Base-by-base conservation (phyloP, 1,139 yeast species). In the Candida glucosophila region DNA sequence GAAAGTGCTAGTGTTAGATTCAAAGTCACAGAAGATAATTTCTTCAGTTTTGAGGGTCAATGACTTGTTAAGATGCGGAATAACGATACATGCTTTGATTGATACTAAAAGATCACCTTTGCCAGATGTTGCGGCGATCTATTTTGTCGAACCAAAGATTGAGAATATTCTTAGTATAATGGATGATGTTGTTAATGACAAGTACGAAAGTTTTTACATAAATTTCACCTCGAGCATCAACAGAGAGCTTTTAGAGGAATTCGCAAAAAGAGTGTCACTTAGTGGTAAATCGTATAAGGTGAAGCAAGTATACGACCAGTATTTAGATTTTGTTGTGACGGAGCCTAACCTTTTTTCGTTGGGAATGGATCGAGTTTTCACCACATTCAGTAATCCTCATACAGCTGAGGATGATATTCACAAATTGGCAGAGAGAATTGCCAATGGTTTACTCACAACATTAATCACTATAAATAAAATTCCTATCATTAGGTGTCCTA, bases 81-180 rank as follows among this genome's bases (percentile, higher is more conserved):
- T 90, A 30, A 90, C 98, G 1, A 80, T 86, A 39, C 97, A 90
- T 49, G 67, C 90, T 34, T 55, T 80, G 31, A 73, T 88, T 29
- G 64, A 66, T 31, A 63, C 82, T 25, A 72, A 71, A 30, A 62
- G 98, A 35, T 72, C 88, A 14, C 71, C 90, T 2, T 65, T 90
- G 29, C 85, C 94, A 2, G 98, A 90, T 43, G 97, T 88, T 6
- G 95, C 97, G 1, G 98, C 77, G 3, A 74, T 92, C 24, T 90
- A 92, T 54, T 88, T 92, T 42, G 77, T 90, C 23, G 81, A 82
- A 32, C 98, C 98, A 4, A 81, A 93, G 0, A 58, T 67, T 19
- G 88, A 74, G 27, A 92, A 90, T 46, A 62, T 90, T 24, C 55
- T 70, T 23, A 47, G 56, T 14, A 79, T 90, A 19, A 68, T 85